Evolutionary conservation across 208 protist species (phyloP).

Genomic region (Leishmania gerbilli): DNA sequence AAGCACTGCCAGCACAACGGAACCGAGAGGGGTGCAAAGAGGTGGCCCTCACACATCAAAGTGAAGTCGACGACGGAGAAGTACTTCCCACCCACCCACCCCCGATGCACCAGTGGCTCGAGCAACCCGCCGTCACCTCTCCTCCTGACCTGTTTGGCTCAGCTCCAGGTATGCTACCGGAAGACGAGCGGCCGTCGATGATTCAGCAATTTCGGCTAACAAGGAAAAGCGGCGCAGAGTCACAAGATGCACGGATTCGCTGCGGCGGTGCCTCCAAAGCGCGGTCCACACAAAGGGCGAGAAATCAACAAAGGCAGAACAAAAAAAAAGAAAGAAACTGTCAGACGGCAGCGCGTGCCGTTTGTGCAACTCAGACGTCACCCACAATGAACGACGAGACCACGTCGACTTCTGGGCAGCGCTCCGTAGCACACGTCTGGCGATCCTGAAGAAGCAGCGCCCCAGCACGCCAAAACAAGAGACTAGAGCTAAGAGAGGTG

Average conservation of each 20-base stretch:
- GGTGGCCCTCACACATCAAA: not conserved
- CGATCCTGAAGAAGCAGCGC: not conserved
- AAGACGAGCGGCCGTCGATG: not conserved
- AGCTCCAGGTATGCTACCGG: not conserved
- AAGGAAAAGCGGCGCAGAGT: not conserved
- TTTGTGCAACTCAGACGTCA: not conserved
- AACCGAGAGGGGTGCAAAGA: not conserved
- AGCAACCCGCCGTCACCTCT: not conserved
- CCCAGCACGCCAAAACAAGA: not conserved
- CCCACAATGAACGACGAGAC: not conserved
- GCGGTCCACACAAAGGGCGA: not conserved
- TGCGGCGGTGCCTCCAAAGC: not conserved
- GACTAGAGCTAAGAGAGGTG: not conserved
- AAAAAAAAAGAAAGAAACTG: not conserved
- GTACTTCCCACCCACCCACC: not conserved
- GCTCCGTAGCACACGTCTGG: not conserved
- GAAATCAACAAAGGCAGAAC: not conserved
- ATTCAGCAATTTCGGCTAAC: not conserved
- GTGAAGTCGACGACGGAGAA: not conserved
- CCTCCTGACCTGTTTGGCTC: not conserved
- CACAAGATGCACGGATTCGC: not conserved
- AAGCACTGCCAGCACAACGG: not conserved
- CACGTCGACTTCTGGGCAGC: not conserved
- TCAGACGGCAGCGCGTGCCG: not conserved
- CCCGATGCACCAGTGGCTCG: not conserved